Evolutionary conservation across 208 protist genomes (phyloP), one percentile per base, ranked within the genome.

Genomic region (Balamuthia mandrillaris): DNA sequence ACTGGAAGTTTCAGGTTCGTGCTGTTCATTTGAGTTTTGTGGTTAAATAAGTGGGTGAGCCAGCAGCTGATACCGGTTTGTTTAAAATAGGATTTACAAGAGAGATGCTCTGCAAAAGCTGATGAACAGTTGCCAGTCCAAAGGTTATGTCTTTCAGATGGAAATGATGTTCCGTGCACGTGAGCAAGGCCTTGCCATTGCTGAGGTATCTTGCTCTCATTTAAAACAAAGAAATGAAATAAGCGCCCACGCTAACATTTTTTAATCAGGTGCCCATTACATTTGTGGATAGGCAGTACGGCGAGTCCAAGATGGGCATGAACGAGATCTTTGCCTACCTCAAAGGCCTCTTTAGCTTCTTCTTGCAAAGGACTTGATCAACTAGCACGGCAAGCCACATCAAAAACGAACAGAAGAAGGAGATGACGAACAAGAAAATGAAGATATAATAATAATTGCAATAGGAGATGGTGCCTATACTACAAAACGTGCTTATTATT

Each of bases 141-240:
- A 92, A 66, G 93, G 91, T 16, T 95, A 94, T 51, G 86, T 91
- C n/a, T 95, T 95, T 79, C 93, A 95, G 75, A 93, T 95, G 87
- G 93, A 94, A 72, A 94, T 95, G 60, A 91, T 94, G 35, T 85
- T 92, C 5, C 44, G 92, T 27, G 91, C 93, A 21, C 65, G 85
- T 31, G 37, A 75, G 39, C 54, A 86, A 2, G 88, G 86, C 33
- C 91, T 85, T 52, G 81, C 56, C 24, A 88, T 95, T 68, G 90
- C 42, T 35, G 89, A 93, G 58, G 1, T 65, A 35, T 33, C 16
- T 74, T 37, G 35, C 21, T 78, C 9, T 4, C 4, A 63, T 54
- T 78, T 78, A 37, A 56, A 56, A 56, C 18, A 56, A 27, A 56
- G 18, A 56, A 56, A 56, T 27, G n/a, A 56, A 56, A 27, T 27